Evolutionary conservation across 176 grass and related monocot species (phyloP), one percentile per base, ranked within the genome.

Genomic region (Carex myosuroides): DNA sequence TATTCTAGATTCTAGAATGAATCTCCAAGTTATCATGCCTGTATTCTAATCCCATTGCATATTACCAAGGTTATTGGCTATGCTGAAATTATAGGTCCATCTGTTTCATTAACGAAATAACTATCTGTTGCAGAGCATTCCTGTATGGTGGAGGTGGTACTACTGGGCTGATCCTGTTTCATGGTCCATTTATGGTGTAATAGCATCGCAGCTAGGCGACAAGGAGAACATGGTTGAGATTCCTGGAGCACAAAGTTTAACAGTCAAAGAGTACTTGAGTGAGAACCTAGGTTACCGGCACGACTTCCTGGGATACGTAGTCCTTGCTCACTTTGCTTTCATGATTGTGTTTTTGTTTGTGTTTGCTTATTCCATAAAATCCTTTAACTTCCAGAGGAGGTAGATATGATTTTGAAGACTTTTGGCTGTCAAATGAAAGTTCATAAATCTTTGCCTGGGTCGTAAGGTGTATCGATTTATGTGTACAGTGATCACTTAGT

Each of bases 131-230:
- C 44, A 97, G 94, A 22, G 13, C 2, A 87, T 98, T 59, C 95
- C 95, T 0, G 61, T 91, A 68, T 98, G 95, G 95, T 98, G 95
- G 95, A 94, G 95, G 80, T 98, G 95, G 95, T 98, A 90, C 73
- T 94, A 94, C 84, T 98, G 95, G 95, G 87, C 65, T 8, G 85
- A 94, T 63, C 95, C 95, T 6, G 86, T 98, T 17, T 79, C 95
- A 3, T 94, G 92, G 92, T 91, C 90, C 21, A 94, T 93, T 26
- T 94, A 98, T 56, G 95, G 95, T 11, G 71, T 91, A 0, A 61
- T 98, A 6, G 76, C 86, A 2, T 94, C 95, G 0, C 95, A 98
- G 60, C 82, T 94, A 56, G 94, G 92, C 0, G 84, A 92, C 8
- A 84, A 84, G 0, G 73, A 37, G 0, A 21, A 39, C 30, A 0